Percentiles rank a stretch among this genome's conserved stretches.
These are phyloP conservation scores for Fusarium sp. DNA, from an alignment of 2,329 filamentous ascomycete species.

Conservation along the genomic window DNA sequence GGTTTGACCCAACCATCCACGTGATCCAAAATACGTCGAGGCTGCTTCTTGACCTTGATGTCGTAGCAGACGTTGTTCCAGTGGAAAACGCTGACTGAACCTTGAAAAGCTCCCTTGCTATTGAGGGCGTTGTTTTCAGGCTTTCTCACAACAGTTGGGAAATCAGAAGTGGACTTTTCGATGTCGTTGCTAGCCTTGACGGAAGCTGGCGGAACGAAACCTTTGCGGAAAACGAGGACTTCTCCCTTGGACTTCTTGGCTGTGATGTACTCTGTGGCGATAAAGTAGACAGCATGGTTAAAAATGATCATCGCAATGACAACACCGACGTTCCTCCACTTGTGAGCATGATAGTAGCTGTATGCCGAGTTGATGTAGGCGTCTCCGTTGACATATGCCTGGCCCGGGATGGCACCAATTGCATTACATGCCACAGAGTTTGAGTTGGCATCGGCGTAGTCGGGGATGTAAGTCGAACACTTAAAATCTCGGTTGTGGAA, in stretches of 20 bases:
- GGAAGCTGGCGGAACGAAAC: slow-evolving; percentile 36
- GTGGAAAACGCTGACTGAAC: slow-evolving; percentile 63
- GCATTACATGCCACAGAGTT: slow-evolving; percentile 9
- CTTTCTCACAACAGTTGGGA: not conserved
- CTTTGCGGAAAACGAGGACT: slow-evolving; percentile 67
- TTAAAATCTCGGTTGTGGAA: slow-evolving; percentile 54
- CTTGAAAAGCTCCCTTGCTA: slow-evolving; percentile 5
- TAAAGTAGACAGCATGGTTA: slow-evolving; percentile 59
- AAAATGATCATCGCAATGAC: slow-evolving; percentile 62
- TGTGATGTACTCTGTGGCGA: slow-evolving; percentile 58
- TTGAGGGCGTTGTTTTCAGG: not conserved
- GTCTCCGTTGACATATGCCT: slow-evolving; percentile 57
- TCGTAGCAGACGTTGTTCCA: slow-evolving; percentile 80
- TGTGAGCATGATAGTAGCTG: slow-evolving; percentile 58
- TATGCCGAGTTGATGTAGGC: slow-evolving; percentile 60
- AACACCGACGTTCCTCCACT: slow-evolving; percentile 68
- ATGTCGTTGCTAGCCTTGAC: slow-evolving; percentile 15
- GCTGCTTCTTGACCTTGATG: slow-evolving; percentile 73
- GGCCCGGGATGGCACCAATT: slow-evolving; percentile 58
- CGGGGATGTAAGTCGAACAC: slow-evolving; percentile 24
- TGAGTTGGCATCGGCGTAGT: slow-evolving; percentile 5
- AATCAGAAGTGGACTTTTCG: not conserved
- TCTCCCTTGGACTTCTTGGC: slow-evolving; percentile 69
- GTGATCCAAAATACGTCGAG: slow-evolving; percentile 73
- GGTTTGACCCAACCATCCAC: slow-evolving; percentile 81